Percentiles rank a stretch among this genome's conserved stretches.
Evolutionary conservation across 176 grass and related monocot species (phyloP).

Genomic region (Rhynchospora tenuis): DNA sequence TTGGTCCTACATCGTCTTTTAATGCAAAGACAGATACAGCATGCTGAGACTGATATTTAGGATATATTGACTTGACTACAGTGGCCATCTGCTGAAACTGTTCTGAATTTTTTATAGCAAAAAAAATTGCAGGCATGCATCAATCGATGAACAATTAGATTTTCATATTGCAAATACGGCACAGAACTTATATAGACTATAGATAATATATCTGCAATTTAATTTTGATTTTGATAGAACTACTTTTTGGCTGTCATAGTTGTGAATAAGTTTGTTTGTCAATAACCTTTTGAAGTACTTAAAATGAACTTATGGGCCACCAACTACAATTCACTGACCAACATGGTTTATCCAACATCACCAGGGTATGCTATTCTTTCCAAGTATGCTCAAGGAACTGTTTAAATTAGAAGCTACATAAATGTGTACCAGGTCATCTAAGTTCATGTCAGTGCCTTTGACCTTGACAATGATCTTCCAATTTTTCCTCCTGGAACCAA

Average conservation of each 20-base stretch:
- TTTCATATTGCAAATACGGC: not conserved
- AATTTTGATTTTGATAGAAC: too few relatives aligned
- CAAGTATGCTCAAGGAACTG: not conserved
- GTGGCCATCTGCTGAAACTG: not conserved
- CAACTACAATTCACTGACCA: not conserved
- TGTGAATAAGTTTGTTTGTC: not conserved
- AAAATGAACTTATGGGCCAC: not conserved
- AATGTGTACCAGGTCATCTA: too few relatives aligned
- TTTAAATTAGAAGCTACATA: not conserved
- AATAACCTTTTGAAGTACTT: not conserved
- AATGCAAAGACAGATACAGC: too few relatives aligned
- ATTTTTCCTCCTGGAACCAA: constrained; percentile 86
- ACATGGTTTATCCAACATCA: not conserved
- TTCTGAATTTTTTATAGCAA: not conserved
- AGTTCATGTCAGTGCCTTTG: constrained; percentile 42
- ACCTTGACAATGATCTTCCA: constrained; percentile 78
- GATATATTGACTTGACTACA: too few relatives aligned
- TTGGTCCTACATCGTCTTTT: too few relatives aligned
- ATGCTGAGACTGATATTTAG: too few relatives aligned
- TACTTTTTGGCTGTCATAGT: not conserved
- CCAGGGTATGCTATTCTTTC: not conserved
- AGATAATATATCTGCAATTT: too few relatives aligned
- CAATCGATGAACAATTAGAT: not conserved
- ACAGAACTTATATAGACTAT: not conserved
- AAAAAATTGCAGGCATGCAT: not conserved